Percentiles rank a stretch among this genome's conserved stretches.
Conservation (phyloP, 177 flowering plant species). For the Telopea speciosissima region DNA sequence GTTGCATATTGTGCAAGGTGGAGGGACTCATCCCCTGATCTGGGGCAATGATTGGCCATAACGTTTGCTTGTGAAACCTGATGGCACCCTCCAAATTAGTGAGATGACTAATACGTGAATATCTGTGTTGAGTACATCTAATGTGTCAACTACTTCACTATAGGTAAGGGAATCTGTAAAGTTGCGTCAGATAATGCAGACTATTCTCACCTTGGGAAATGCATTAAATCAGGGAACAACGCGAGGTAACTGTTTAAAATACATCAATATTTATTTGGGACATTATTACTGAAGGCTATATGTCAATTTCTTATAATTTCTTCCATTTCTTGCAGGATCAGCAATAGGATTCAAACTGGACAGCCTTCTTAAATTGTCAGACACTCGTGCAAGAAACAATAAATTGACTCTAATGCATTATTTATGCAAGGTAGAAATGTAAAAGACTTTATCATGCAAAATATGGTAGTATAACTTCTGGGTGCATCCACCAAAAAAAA, state of each 20-base stretch:
- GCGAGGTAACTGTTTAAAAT: conserved; percentile 45
- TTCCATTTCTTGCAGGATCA: conserved; percentile 54
- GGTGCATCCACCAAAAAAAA: too few relatives aligned
- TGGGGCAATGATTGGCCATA: too few relatives aligned
- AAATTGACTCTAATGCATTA: conserved; percentile 99
- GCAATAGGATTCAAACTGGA: conserved; percentile 98
- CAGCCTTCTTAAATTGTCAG: conserved; percentile 95
- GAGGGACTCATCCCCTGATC: too few relatives aligned
- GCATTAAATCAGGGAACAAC: conserved; percentile 99
- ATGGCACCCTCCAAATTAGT: too few relatives aligned
- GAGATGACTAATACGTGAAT: neutral
- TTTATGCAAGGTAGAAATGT: conserved; percentile 74
- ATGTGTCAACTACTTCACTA: conserved; percentile 13
- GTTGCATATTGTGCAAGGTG: too few relatives aligned
- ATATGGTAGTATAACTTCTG: neutral
- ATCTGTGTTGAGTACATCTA: neutral
- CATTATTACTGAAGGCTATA: neutral
- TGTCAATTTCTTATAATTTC: neutral
- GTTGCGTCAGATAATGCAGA: conserved; percentile 91
- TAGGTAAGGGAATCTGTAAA: conserved; percentile 91
- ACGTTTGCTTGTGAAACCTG: too few relatives aligned
- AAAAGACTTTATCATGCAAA: neutral
- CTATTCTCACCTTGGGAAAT: conserved; percentile 93
- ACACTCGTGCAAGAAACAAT: conserved; percentile 95
- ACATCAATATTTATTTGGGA: neutral